Evolutionary conservation across 1,284 basidiomycete species (phyloP), one percentile per base, ranked within the genome.

Genomic region (Cryptococcus hybrid): DNA sequence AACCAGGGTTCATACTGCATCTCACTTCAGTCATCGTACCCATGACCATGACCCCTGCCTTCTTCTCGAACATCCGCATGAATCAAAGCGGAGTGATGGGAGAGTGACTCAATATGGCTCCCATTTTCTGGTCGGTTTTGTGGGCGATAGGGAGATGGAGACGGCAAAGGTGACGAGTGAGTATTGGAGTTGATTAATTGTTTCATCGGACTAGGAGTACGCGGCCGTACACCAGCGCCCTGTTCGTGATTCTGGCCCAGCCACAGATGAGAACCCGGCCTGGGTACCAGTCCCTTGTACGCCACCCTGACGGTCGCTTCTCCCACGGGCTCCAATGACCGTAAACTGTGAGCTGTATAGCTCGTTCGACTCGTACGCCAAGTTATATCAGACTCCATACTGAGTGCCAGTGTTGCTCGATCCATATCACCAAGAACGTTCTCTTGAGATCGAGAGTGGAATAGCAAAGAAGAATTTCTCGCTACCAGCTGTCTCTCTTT

Each of bases 361-460:
- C 30, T 30, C 30, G 30, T 30, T 30, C 54, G 57, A 11, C 46
- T 48, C 6, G 50, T 52, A 24, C 43, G 51, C 4, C 38, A 42
- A 7, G 57, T 55, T 11, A 51, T 42, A n/a, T 35, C 38, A 6
- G 44, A 48, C 13, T 48, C 7, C 15, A 54, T 46, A 15, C 54
- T 56, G 13, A 59, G 37, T 6, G 58, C 58, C 7, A 60, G 52
- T 9, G 46, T 50, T 12, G 58, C 43, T 24, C 57, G 49, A 43
- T 4, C 30, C 30, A 30, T 30, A 30, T 30, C 30, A 30, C 30
- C 30, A 30, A 30, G 30, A 30, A 30, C 30, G 3, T 30, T 30
- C 30, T 30, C 30, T 30, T 30, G 30, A 30, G 30, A 30, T 30
- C 3, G 30, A 30, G 30, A 30, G 30, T 11, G 11, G 47, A 13